A percentile compares a stretch with the other conserved stretches of the same genome.
Conservation (phyloP, 2,329 filamentous ascomycete species). For the Penicillium sp. region DNA sequence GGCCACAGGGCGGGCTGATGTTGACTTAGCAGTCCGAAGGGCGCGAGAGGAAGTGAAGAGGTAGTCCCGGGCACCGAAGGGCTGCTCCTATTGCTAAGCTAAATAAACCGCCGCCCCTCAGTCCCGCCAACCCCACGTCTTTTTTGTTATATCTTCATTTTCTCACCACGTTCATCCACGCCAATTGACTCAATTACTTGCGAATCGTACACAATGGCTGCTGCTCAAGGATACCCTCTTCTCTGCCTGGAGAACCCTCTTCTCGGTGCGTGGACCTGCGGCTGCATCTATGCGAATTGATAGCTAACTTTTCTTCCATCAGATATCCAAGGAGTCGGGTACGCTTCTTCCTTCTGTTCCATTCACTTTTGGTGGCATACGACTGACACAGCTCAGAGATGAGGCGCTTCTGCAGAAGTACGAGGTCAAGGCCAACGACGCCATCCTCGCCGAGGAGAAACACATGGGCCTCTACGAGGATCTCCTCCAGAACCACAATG, state of each 20-base stretch:
- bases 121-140: constrained; percentile 12
- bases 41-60: neutral
- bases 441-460: constrained; percentile 91
- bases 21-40: neutral
- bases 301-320: constrained; percentile 10
- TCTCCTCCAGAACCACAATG: constrained; percentile 83
- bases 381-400: constrained; percentile 53
- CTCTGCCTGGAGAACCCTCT: constrained; percentile 96
- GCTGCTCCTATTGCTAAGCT: constrained; percentile 6
- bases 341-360: constrained; percentile 22
- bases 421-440: constrained; percentile 89
- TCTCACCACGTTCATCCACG: neutral
- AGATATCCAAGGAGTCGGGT: constrained; percentile 87
- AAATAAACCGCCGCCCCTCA: neutral
- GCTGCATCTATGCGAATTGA: neutral
- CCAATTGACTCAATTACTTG: neutral
- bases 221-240: constrained; percentile 76
- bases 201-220: constrained; percentile 57
- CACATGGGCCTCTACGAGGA: constrained; percentile 90
- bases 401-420: constrained; percentile 88
- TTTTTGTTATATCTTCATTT: neutral
- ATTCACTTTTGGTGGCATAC: neutral
- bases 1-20: too few relatives aligned
- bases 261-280: constrained; percentile 60
- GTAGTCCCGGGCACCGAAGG: constrained; percentile 11